These are phyloP conservation scores for Trifolium fragiferum DNA, from an alignment of 306 rosid genomes.

Conservation along the genomic window DNA sequence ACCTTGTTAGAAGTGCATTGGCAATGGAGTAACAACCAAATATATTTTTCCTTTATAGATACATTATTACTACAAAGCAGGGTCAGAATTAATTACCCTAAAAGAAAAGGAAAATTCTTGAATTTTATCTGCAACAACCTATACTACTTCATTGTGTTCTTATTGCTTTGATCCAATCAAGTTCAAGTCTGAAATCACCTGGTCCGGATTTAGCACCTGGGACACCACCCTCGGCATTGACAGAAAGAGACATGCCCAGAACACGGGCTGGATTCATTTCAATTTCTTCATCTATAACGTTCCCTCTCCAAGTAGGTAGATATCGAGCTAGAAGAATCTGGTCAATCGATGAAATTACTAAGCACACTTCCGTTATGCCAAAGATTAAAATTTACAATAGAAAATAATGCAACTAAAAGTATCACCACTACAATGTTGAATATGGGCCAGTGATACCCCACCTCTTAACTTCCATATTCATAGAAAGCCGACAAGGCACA, in stretches of 20 bases:
- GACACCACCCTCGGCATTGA: slow-evolving; percentile 85
- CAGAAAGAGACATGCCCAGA: slow-evolving; percentile 82
- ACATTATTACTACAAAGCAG: slow-evolving; percentile 39
- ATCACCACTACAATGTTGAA: not conserved
- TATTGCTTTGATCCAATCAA: slow-evolving; percentile 86
- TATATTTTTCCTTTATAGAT: slow-evolving; percentile 30
- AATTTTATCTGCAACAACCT: slow-evolving; percentile 33
- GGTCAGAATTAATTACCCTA: slow-evolving; percentile 18
- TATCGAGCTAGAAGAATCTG: slow-evolving; percentile 92
- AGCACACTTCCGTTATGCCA: not conserved
- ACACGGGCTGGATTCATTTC: slow-evolving; percentile 93
- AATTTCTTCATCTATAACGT: slow-evolving; percentile 69
- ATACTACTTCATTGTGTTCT: slow-evolving; percentile 57
- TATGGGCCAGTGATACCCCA: not conserved
- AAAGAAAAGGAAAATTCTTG: slow-evolving; percentile 34
- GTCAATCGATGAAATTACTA: slow-evolving; percentile 29
- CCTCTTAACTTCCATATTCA: not conserved
- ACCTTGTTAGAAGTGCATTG: too few relatives aligned
- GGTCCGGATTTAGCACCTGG: slow-evolving; percentile 84
- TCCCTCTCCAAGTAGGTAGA: slow-evolving; percentile 94
- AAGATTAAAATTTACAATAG: too few relatives aligned
- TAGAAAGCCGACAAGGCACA: slow-evolving; percentile 21
- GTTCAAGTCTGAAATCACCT: slow-evolving; percentile 82
- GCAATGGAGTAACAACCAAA: slow-evolving; percentile 21
- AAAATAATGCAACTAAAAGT: slow-evolving; percentile 24